Base-by-base conservation (phyloP, 2,329 filamentous ascomycete genomes). In the Ophiobolus disseminans region DNA sequence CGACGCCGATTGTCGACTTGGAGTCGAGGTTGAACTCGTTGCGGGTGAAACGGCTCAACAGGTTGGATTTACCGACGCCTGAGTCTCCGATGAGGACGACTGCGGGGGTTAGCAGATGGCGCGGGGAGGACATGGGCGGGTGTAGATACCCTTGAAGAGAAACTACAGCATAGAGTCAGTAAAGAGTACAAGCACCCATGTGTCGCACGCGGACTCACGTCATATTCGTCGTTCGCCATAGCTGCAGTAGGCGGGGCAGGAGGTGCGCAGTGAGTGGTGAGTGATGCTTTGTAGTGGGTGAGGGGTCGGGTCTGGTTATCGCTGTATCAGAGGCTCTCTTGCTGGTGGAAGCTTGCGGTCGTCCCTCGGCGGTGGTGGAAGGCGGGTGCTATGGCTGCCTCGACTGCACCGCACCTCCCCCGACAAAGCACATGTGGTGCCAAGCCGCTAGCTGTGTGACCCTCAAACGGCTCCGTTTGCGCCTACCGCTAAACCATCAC, bases 191-290 rank as follows among this genome's bases (percentile, higher is more conserved):
- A 49, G 48, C 46, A 55, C 49, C 56, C 57, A 53, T 47, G 36
- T 45, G 54, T 55, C 47, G 55, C 60, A 61, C 53, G 49, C 57
- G 47, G 51, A 63, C 91, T 83, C 82, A 97, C 93, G 88, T 99
- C 94, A 82, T 99, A 99, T 83, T 99, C 94, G 85, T 99, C 94
- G 87, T 97, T 99, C 74, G 93, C 94, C 94, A 97, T 99, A 46
- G 68, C 66, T 70, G 69, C 59, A 56, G 68, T 72, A 65, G 60
- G 62, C 52, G 62, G 57, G 58, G 65, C 55, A 48, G 49, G 39
- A 40, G 50, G 36, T 53, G 47, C 52, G 55, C 49, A 47, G 53
- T 32, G 26, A 43, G 30, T 3, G 10, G 30, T 49, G 40, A 38
- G 35, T 40, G 45, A 42, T 22, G 43, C 49, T 34, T 41, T 57